Evolutionary conservation across 805 yeast species (phyloP).

Genomic region (Yueomyces sp.): DNA sequence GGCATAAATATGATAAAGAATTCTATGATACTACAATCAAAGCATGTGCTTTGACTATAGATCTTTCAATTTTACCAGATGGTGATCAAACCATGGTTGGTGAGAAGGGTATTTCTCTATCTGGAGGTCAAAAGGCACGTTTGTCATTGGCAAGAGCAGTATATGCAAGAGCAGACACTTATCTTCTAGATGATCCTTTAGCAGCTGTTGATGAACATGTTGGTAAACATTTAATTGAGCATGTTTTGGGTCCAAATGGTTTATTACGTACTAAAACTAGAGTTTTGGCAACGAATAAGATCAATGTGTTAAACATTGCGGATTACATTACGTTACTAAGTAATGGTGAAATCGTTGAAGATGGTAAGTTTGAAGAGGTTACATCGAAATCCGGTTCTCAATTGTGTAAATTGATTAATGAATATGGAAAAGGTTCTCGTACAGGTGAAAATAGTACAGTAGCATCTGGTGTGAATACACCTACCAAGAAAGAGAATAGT

Average conservation of each 20-base stretch:
- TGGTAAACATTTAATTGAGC: constrained; percentile 68
- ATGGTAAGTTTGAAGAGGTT: constrained; percentile 46
- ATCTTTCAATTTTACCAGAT: constrained; percentile 66
- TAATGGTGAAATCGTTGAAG: constrained; percentile 56
- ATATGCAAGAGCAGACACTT: constrained; percentile 85
- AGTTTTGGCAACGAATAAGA: constrained; percentile 75
- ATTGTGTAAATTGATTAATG: constrained; percentile 41
- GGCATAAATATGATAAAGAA: constrained; percentile 66
- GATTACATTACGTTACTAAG: constrained; percentile 53
- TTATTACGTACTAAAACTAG: constrained; percentile 60
- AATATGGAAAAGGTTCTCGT: constrained; percentile 38
- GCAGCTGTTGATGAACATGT: constrained; percentile 98
- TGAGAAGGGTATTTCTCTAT: constrained; percentile 89
- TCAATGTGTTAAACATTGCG: constrained; percentile 69
- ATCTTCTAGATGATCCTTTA: constrained; percentile 80
- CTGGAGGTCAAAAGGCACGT: constrained; percentile 98
- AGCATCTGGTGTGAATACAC: constrained; percentile 2
- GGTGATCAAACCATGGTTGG: constrained; percentile 92
- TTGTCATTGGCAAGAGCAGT: constrained; percentile 91
- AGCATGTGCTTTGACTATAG: constrained; percentile 80
- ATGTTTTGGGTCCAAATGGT: constrained; percentile 75
- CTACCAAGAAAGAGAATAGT: constrained; percentile 5
- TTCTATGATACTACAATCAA: constrained; percentile 70
- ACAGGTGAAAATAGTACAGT: not conserved
- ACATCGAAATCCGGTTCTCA: constrained; percentile 30